Evolutionary conservation across 1,139 yeast species (phyloP).

Genomic region (Yamadazyma aaseri): DNA sequence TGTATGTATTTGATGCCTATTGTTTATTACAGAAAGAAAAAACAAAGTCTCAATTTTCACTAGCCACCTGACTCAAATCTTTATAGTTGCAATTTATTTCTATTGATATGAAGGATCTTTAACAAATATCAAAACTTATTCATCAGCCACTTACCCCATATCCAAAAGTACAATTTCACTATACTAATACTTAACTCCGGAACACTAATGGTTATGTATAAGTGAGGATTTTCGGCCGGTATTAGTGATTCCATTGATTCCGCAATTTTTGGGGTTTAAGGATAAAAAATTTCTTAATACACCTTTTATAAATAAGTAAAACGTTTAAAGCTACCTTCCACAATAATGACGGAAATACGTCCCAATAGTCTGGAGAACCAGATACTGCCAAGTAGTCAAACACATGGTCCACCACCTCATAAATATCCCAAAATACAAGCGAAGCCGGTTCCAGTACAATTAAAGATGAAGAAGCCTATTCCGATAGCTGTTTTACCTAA

Average conservation of each 20-base stretch:
- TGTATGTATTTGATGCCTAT: neutral
- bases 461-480: conserved; percentile 14
- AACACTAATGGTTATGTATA: no score
- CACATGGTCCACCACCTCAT: conserved; percentile 9
- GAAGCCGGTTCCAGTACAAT: conserved; percentile 32
- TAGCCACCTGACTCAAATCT: no score
- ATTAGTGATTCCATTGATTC: conserved; percentile 1
- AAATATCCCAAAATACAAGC: conserved; percentile 37
- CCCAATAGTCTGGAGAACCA: neutral
- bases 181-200: no score
- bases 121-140: no score
- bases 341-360: neutral
- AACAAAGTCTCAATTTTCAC: neutral
- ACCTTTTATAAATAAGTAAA: neutral
- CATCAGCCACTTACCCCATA: no score
- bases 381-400: conserved; percentile 1
- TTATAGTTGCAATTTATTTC: no score
- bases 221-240: neutral
- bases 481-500: conserved; percentile 30
- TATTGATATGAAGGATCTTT: no score
- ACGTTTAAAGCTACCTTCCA: neutral
- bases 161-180: no score
- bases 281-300: conserved; percentile 1
- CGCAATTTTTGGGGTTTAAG: conserved; percentile 6
- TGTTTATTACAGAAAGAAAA: neutral